Base-by-base conservation (phyloP, 73 alveolate genomes). In the Paramecium octaurelia region DNA sequence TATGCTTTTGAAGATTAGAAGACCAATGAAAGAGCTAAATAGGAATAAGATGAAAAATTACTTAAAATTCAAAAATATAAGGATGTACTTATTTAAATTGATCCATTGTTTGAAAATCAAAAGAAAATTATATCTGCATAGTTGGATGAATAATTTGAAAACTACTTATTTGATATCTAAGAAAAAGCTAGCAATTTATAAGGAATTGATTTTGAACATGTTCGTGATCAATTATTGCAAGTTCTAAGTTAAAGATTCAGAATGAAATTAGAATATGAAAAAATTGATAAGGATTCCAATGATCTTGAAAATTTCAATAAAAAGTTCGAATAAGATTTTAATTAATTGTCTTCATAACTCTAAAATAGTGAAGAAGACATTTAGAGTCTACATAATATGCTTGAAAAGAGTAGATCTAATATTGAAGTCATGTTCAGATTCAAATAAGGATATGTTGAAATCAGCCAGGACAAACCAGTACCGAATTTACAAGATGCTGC, bases 381-480 rank as follows among this genome's bases (percentile, higher is more conserved):
- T 31, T 21, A 21, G n/a, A 35, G 70, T 43, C 16, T 80, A 12
- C 31, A 80, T 21, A 27, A 42, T 20, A 46, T 80, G 91, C 21
- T 89, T 21, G 88, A 89, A 23, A 71, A 89, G 60, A 83, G 91
- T 29, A 89, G 50, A 89, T 89, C 94, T 71, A 89, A 89, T 57
- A 89, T 89, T 8, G 94, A 89, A 44, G 46, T 89, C 4, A 71
- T 89, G 64, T 31, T 89, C 16, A 89, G 94, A 89, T 89, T 89
- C 29, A 89, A 89, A 54, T 48, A 89, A 71, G 94, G 94, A 11
- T 89, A 71, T 44, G 94, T 89, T 34, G 94, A 89, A 54, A 89
- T 89, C 8, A 77, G 92, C 24, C 42, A 77, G 7, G 94, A 89
- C 16, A 89, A 89, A 29, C 94, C 94, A 8, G 94, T 89, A 21